These are phyloP conservation scores for Xylariaceae sp. DNA, from an alignment of 2,329 filamentous ascomycete genomes.

Conservation along the genomic window DNA sequence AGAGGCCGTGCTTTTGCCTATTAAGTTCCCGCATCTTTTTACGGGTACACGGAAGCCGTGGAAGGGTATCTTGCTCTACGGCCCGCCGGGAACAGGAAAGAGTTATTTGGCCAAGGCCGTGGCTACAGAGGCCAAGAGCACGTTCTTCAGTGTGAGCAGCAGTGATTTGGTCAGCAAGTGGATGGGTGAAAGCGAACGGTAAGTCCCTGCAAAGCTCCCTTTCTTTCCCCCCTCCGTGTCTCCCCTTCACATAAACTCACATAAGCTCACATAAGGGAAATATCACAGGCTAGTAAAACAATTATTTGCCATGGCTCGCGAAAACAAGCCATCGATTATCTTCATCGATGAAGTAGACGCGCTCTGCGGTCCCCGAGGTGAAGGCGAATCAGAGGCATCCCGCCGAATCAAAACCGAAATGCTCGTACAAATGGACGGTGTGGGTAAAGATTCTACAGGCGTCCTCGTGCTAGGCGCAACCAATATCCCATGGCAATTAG, in stretches of 20 bases:
- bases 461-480: constrained; percentile 94
- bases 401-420: constrained; percentile 98
- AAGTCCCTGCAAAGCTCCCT: constrained; percentile 24
- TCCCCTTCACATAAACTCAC: constrained; percentile 23
- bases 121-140: constrained; percentile 96
- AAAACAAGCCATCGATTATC: constrained; percentile 97
- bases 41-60: constrained; percentile 94
- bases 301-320: constrained; percentile 93
- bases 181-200: constrained; percentile 99
- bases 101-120: constrained; percentile 96
- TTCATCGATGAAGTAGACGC: constrained; percentile 99
- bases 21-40: constrained; percentile 96
- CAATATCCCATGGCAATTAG: constrained; percentile 98
- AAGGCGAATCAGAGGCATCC: constrained; percentile 96
- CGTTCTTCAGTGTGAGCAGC: constrained; percentile 97
- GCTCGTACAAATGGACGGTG: constrained; percentile 98
- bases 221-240: not conserved
- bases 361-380: constrained; percentile 82
- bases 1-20: constrained; percentile 94
- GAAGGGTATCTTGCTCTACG: constrained; percentile 96
- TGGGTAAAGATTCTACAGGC: constrained; percentile 89
- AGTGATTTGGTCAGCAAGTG: constrained; percentile 97
- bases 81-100: constrained; percentile 94
- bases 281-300: constrained; percentile 77
- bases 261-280: not conserved